Percentiles rank a stretch among this genome's conserved stretches.
phyloP scores from a whole-genome alignment of 139 green algal genomes.

The Gonium pectorale region DNA sequence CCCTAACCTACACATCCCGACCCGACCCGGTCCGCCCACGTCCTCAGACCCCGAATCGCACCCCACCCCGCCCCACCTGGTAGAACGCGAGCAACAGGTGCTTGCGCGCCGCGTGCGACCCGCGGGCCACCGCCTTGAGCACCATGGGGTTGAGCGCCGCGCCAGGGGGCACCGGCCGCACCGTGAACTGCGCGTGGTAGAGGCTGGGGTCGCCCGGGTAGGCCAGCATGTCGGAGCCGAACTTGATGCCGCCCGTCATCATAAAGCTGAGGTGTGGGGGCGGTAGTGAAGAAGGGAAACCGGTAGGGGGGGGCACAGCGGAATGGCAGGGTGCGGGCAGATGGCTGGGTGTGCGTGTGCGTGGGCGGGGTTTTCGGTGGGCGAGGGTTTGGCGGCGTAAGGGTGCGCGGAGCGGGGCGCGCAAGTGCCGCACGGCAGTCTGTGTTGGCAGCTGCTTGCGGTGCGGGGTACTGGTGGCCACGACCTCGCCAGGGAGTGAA shows the following conservation, averaged over 20 bases:
- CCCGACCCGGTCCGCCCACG: background rate
- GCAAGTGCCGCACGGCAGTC: too few species aligned
- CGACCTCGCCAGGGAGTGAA: too few species aligned
- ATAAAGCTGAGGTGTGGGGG: conserved; percentile 56
- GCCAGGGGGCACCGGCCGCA: conserved; percentile 57
- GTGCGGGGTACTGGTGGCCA: too few species aligned
- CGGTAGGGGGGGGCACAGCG: too few species aligned
- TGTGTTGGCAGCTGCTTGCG: too few species aligned
- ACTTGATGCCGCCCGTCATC: conserved; percentile 82
- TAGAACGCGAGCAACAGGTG: conserved; percentile 74
- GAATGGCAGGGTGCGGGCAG: too few species aligned
- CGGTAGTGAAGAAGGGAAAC: background rate
- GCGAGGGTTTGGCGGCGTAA: too few species aligned
- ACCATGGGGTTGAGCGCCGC: conserved; percentile 52
- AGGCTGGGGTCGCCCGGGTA: conserved; percentile 83
- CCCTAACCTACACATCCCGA: background rate
- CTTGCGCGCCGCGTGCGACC: conserved; percentile 77
- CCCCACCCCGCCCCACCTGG: background rate
- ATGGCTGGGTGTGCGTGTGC: too few species aligned
- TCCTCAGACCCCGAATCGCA: background rate
- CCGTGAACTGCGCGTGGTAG: conserved; percentile 82
- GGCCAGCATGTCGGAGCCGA: conserved; percentile 81
- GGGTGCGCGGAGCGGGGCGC: too few species aligned
- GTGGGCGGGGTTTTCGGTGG: too few species aligned
- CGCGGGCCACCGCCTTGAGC: conserved; percentile 64